phyloP scores from a whole-genome alignment of 768 basidiomycete species.

The Sistotremastrum suecicum region DNA sequence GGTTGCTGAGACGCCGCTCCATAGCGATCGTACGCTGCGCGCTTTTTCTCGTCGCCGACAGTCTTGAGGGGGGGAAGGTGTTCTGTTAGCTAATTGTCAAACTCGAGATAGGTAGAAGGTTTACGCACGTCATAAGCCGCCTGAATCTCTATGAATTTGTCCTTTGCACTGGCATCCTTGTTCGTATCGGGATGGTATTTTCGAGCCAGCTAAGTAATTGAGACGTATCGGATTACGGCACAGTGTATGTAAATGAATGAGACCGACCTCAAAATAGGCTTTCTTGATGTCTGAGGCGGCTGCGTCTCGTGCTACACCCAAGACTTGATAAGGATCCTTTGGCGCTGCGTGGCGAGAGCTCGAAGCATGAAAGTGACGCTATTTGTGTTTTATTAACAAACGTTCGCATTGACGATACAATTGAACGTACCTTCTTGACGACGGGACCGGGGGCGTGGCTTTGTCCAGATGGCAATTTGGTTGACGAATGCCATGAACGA shows the following conservation, averaged over 20 bases:
- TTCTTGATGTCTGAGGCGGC: constrained; percentile 89
- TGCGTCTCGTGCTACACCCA: constrained; percentile 80
- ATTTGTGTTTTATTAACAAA: constrained; percentile 5
- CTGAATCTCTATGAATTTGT: constrained; percentile 94
- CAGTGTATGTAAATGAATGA: constrained; percentile 2
- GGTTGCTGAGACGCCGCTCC: constrained; percentile 86
- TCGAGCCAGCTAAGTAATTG: constrained; percentile 63
- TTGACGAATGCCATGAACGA: too few species aligned
- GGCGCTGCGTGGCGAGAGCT: constrained; percentile 30
- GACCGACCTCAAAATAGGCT: constrained; percentile 80
- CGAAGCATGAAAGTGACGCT: constrained; percentile 67
- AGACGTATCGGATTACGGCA: constrained; percentile 1
- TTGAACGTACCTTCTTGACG: too few species aligned
- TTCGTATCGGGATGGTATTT: constrained; percentile 98
- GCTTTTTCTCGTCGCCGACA: constrained; percentile 89
- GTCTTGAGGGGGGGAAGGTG: constrained; percentile 32
- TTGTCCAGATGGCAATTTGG: too few species aligned
- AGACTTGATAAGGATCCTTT: constrained; percentile 83
- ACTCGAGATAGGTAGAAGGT: not conserved
- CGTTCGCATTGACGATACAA: too few species aligned
- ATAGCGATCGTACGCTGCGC: constrained; percentile 81
- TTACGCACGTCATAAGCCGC: constrained; percentile 83
- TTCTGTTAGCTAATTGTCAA: not conserved
- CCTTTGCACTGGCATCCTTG: constrained; percentile 78
- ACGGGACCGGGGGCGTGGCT: too few species aligned